Evolutionary conservation across 192 early-diverging fungal genomes (phyloP), one percentile per base, ranked within the genome.

Genomic region (Backusella luteola): DNA sequence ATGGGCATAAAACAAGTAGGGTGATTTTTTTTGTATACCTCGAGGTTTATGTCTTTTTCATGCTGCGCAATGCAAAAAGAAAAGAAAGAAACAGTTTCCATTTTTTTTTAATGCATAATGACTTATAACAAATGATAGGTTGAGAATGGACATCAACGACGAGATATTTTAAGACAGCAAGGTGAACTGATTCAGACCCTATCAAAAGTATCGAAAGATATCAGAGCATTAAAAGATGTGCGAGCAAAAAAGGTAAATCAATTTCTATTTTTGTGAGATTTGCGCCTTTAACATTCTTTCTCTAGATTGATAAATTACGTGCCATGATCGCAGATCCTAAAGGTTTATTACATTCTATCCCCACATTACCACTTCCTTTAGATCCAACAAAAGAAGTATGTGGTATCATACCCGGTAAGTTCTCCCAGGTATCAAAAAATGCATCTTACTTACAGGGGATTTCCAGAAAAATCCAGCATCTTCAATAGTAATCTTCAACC

Each of bases 401-500:
- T 3, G 97, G 96, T 0, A 91, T 99, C 29, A 88, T 94, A 11
- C 87, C 95, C 39, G 93, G 93, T 89, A 87, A 68, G 79, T 32
- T 32, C 32, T 32, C 32, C 2, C 2, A 32, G 32, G 3, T 32
- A 32, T 32, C 32, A 32, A 32, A 32, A 32, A 32, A 32, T 32
- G 32, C 32, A 32, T 32, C 32, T 32, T 32, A 32, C 32, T 32
- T 32, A 32, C 3, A 32, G 32, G 2, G 2, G 2, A 32, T 32
- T 32, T 32, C 32, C 32, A 32, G 95, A 95, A 42, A 90, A 93
- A 79, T 91, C 94, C 2, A 84, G 85, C 7, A 90, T 99, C 46
- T 99, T 99, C 76, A 98, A 98, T 76, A 95, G 93, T 80, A 93
- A 90, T 66, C 83, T 99, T 75, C 87, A 90, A 75, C 98, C 98